Evolutionary conservation across 1,139 yeast genomes (phyloP).

Genomic region (Magnusiomyces tetraspermus): DNA sequence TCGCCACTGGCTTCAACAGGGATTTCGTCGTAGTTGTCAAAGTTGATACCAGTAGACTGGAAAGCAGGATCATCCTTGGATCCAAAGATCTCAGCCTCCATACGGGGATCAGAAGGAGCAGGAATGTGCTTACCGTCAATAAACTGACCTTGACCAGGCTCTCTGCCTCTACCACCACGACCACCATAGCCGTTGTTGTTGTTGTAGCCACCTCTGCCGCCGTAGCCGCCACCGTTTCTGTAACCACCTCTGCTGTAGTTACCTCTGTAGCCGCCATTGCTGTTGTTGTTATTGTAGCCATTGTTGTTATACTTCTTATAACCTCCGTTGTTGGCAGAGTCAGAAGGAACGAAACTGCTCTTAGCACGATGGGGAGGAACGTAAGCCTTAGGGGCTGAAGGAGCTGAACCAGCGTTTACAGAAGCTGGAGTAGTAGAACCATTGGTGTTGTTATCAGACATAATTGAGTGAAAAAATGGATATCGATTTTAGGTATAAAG

Average conservation of each 20-base stretch:
- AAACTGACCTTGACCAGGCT: slow-evolving; percentile 50
- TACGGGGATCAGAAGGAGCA: slow-evolving; percentile 57
- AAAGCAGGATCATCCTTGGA: slow-evolving; percentile 68
- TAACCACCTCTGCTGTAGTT: slow-evolving; percentile 4
- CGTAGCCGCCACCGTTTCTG: slow-evolving; percentile 1
- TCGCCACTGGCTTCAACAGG: slow-evolving; percentile 98
- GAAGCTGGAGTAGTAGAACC: slow-evolving; percentile 1
- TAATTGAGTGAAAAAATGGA: background rate
- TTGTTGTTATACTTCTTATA: background rate
- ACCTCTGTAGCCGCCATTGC: slow-evolving; percentile 4
- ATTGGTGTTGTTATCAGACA: slow-evolving; percentile 1
- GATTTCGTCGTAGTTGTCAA: slow-evolving; percentile 95
- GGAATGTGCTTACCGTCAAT: slow-evolving; percentile 85
- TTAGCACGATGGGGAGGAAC: slow-evolving; percentile 8
- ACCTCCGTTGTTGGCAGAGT: background rate
- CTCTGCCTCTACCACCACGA: slow-evolving; percentile 29
- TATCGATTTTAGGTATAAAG: background rate
- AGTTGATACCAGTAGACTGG: slow-evolving; percentile 96
- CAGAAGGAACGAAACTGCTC: background rate
- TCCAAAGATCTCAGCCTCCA: slow-evolving; percentile 82
- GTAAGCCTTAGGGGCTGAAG: background rate
- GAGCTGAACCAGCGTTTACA: slow-evolving; percentile 1
- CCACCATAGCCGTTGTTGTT: slow-evolving; percentile 33
- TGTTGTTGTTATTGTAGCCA: slow-evolving; percentile 4
- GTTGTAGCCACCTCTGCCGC: slow-evolving; percentile 23